phyloP scores from a whole-genome alignment of 179 eudicot species.

The Dionaea muscipula region DNA sequence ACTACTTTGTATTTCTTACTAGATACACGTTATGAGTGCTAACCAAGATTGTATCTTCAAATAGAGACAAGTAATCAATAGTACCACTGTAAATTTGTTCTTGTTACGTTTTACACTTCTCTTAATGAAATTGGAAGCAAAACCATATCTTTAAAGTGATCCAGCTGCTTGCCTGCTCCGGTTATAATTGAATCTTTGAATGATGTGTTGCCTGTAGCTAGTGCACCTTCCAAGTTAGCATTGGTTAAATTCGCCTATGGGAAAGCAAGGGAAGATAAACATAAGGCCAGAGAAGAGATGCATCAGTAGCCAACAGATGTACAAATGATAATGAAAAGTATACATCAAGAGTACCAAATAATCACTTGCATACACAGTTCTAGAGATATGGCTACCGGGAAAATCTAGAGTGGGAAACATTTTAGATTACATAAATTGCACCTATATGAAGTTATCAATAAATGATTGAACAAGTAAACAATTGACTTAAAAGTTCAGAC shows the following conservation, averaged over 20 bases:
- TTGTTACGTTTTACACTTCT: too few relatives aligned
- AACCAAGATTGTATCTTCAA: too few relatives aligned
- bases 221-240: conserved; percentile 93
- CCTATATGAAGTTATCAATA: too few relatives aligned
- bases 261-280: not conserved
- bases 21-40: too few relatives aligned
- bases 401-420: not conserved
- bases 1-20: too few relatives aligned
- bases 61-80: too few relatives aligned
- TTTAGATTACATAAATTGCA: too few relatives aligned
- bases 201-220: conserved; percentile 76
- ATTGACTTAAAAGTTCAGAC: too few relatives aligned
- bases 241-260: conserved; percentile 65
- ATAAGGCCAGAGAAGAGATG: not conserved
- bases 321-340: not conserved
- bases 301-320: not conserved
- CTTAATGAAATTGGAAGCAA: not conserved
- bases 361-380: not conserved
- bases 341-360: not conserved
- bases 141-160: not conserved
- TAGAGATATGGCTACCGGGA: not conserved
- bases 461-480: too few relatives aligned
- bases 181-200: conserved; percentile 70
- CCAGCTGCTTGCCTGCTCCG: conserved; percentile 57
- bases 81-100: too few relatives aligned